phyloP scores from a whole-genome alignment of 1,139 yeast genomes.

The Kodamaea plutei region DNA sequence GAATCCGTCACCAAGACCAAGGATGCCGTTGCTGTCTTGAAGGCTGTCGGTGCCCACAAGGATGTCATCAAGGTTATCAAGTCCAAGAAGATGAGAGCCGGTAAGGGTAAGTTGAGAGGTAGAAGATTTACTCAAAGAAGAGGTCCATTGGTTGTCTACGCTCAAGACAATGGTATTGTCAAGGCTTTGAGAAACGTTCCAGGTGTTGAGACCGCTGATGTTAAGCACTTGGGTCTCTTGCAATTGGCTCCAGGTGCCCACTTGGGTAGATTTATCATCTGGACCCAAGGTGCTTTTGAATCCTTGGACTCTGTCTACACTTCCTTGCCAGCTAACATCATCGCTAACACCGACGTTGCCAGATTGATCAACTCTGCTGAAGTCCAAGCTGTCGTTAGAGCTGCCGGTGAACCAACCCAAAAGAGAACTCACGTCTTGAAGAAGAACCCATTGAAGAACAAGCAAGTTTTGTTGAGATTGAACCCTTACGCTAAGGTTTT shows the following conservation, averaged over 20 bases:
- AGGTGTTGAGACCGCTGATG: slow-evolving; percentile 98
- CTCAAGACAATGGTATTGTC: slow-evolving; percentile 95
- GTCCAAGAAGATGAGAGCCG: slow-evolving; percentile 99
- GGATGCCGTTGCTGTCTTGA: slow-evolving; percentile 97
- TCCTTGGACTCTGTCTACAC: slow-evolving; percentile 98
- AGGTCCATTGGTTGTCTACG: slow-evolving; percentile 99
- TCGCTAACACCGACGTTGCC: slow-evolving; percentile 93
- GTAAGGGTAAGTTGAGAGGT: slow-evolving; percentile 99
- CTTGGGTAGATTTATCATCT: slow-evolving; percentile 98
- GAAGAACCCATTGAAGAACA: slow-evolving; percentile 99
- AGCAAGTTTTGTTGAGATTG: slow-evolving; percentile 95
- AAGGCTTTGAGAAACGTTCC: slow-evolving; percentile 99
- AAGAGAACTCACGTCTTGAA: slow-evolving; percentile 94
- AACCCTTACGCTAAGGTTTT: slow-evolving; percentile 99
- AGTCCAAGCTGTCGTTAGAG: slow-evolving; percentile 95
- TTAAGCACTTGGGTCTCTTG: slow-evolving; percentile 88
- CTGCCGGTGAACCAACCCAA: slow-evolving; percentile 92
- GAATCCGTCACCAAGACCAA: slow-evolving; percentile 95
- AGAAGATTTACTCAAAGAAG: slow-evolving; percentile 99
- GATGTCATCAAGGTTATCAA: slow-evolving; percentile 97
- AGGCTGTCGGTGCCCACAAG: slow-evolving; percentile 98
- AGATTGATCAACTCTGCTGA: slow-evolving; percentile 99
- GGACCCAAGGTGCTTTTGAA: slow-evolving; percentile 99
- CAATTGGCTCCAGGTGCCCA: slow-evolving; percentile 99
- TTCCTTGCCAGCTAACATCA: slow-evolving; percentile 88